Conservation (phyloP, 139 green algal genomes). For the Limnomonas spitsbergensis region DNA sequence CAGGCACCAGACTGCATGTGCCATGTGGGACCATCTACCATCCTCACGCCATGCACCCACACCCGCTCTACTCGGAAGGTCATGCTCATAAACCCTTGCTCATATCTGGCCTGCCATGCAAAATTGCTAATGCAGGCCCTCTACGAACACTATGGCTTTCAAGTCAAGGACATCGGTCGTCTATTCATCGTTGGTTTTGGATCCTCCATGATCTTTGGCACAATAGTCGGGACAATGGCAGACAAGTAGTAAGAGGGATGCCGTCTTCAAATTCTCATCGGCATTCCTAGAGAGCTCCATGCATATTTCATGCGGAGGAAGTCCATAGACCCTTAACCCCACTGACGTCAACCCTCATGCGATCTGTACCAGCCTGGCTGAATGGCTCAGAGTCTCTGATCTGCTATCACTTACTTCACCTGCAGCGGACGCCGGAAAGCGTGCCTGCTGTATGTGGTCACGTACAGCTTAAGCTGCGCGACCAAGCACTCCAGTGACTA, state of each 20-base stretch:
- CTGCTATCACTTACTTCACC: not conserved
- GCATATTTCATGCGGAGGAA: too few relatives aligned
- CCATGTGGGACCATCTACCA: not conserved
- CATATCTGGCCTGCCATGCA: conserved; percentile 1
- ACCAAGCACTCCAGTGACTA: conserved; percentile 94
- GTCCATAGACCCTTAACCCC: too few relatives aligned
- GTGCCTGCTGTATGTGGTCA: conserved; percentile 78
- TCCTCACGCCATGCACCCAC: too few relatives aligned
- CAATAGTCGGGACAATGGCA: conserved; percentile 85
- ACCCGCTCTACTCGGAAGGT: too few relatives aligned
- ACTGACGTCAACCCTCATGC: too few relatives aligned
- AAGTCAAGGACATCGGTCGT: conserved; percentile 80
- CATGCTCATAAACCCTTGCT: not conserved
- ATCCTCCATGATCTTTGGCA: conserved; percentile 94
- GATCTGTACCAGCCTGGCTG: too few relatives aligned
- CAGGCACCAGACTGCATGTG: conserved; percentile 68
- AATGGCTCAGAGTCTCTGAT: too few relatives aligned
- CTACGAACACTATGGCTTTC: conserved; percentile 93
- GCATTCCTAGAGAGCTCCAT: not conserved
- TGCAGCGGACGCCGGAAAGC: conserved; percentile 80
- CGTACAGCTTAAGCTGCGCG: conserved; percentile 84
- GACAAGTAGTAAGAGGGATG: conserved; percentile 76
- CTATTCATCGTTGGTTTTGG: conserved; percentile 98
- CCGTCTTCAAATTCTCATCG: not conserved
- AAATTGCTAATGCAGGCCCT: conserved; percentile 41